phyloP scores from a whole-genome alignment of 495 filamentous ascomycete species.

The Aspergillus cavernicola region DNA sequence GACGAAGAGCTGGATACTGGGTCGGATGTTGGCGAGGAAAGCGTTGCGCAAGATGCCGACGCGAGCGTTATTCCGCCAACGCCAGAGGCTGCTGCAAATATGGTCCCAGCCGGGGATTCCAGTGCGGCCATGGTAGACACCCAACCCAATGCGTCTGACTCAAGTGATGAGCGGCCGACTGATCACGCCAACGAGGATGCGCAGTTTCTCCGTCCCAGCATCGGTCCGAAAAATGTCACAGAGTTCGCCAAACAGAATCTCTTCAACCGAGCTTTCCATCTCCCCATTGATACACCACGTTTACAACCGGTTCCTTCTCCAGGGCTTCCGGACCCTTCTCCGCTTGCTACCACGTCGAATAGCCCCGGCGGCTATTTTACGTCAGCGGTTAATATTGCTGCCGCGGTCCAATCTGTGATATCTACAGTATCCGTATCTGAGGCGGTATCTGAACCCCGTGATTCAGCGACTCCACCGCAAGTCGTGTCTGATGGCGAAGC shows the following conservation, averaged over 20 bases:
- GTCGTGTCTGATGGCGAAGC: background rate
- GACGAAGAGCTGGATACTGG: slow-evolving; percentile 32
- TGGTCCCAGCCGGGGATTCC: background rate
- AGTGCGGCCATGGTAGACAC: background rate
- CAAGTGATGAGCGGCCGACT: slow-evolving; percentile 7
- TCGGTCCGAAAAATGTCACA: background rate
- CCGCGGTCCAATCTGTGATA: background rate
- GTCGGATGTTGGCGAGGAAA: slow-evolving; percentile 11
- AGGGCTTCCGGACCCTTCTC: slow-evolving; percentile 44
- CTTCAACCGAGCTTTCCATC: slow-evolving; percentile 6
- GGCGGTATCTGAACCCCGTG: background rate
- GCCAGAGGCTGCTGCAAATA: background rate
- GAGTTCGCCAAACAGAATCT: slow-evolving; percentile 16
- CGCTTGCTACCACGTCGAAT: slow-evolving; percentile 31
- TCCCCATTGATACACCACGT: slow-evolving; percentile 41
- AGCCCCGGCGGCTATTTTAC: slow-evolving; percentile 31
- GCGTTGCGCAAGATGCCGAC: background rate
- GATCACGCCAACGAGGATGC: slow-evolving; percentile 23
- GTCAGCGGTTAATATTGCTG: slow-evolving; percentile 7
- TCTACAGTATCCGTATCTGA: background rate
- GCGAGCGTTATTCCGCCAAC: background rate
- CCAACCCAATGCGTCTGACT: background rate
- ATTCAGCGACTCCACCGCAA: background rate
- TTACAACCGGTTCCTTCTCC: slow-evolving; percentile 45
- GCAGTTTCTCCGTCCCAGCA: slow-evolving; percentile 7